phyloP scores from a whole-genome alignment of 495 filamentous ascomycete species.

The Echria macrotheca region DNA sequence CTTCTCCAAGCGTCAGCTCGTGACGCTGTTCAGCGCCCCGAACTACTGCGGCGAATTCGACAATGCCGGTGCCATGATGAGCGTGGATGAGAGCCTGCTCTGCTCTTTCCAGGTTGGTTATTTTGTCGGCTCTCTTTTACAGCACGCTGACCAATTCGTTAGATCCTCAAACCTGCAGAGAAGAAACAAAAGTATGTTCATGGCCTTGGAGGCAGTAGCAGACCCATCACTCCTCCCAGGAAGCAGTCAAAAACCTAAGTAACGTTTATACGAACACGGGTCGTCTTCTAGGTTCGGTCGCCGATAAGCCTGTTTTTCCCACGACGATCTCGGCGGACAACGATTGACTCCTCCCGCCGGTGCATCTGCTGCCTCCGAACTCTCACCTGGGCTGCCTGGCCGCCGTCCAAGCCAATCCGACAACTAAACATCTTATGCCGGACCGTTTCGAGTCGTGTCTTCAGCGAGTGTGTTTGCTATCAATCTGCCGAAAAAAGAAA shows the following conservation, averaged over 20 bases:
- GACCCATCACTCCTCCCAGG: slow-evolving; percentile 84
- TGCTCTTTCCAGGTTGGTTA: slow-evolving; percentile 99
- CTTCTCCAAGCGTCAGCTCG: slow-evolving; percentile 96
- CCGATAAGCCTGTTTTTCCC: slow-evolving; percentile 55
- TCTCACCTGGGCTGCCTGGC: slow-evolving; percentile 19
- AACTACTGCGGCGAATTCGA: slow-evolving; percentile 99
- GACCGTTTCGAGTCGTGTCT: slow-evolving; percentile 14
- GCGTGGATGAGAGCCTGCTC: slow-evolving; percentile 96
- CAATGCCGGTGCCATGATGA: slow-evolving; percentile 99
- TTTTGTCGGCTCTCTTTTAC: too few relatives aligned
- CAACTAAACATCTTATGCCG: slow-evolving; percentile 15
- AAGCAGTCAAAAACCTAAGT: slow-evolving; percentile 75
- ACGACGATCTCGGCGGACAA: slow-evolving; percentile 12
- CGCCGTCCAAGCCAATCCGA: slow-evolving; percentile 17
- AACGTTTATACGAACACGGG: slow-evolving; percentile 70
- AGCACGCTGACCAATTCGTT: too few relatives aligned
- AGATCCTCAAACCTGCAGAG: slow-evolving; percentile 99
- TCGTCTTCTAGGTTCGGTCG: slow-evolving; percentile 92
- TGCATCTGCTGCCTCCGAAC: slow-evolving; percentile 18
- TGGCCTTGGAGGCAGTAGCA: slow-evolving; percentile 73
- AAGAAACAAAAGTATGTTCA: slow-evolving; percentile 99
- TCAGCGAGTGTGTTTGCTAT: slow-evolving; percentile 23
- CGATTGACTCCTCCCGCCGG: slow-evolving; percentile 10
- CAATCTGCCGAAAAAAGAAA: slow-evolving; percentile 18
- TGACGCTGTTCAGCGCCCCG: slow-evolving; percentile 95